phyloP scores from a whole-genome alignment of 148 eudicot genomes.

The Drosera capensis region DNA sequence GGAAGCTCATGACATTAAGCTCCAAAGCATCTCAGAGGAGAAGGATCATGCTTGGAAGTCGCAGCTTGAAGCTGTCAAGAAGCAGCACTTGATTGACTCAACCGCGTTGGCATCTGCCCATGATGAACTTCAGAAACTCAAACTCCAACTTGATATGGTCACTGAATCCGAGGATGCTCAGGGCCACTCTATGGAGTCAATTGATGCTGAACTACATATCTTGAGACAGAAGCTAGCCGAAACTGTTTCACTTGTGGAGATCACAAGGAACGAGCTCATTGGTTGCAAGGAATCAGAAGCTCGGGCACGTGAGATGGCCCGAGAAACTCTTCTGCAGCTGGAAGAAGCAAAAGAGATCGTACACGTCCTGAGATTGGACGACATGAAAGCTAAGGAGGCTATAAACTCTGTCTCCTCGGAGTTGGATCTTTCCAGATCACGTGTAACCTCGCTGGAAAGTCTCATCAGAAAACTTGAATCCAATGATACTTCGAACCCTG shows the following conservation, averaged over 20 bases:
- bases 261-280: conserved; percentile 46
- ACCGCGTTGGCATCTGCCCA: conserved; percentile 35
- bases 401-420: conserved; percentile 26
- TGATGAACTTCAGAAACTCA: conserved; percentile 45
- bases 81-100: conserved; percentile 23
- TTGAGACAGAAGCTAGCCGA: conserved; percentile 45
- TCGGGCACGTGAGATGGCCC: conserved; percentile 34
- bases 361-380: conserved; percentile 38
- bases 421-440: conserved; percentile 49
- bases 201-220: conserved; percentile 28
- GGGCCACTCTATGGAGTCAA: conserved; percentile 18
- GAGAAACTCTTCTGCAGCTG: conserved; percentile 51
- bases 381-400: conserved; percentile 24
- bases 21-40: conserved; percentile 20
- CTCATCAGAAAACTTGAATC: conserved; percentile 31
- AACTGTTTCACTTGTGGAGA: conserved; percentile 31
- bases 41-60: conserved; percentile 22
- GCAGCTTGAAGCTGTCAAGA: conserved; percentile 22
- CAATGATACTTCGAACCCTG: no score
- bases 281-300: conserved; percentile 50
- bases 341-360: conserved; percentile 55
- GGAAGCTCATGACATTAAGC: conserved; percentile 13
- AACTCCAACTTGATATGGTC: conserved; percentile 34
- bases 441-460: conserved; percentile 37
- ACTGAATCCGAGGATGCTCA: conserved; percentile 26